Base-by-base conservation (phyloP, 2,329 filamentous ascomycete species). In the Arthrobotrys sphaeroides region DNA sequence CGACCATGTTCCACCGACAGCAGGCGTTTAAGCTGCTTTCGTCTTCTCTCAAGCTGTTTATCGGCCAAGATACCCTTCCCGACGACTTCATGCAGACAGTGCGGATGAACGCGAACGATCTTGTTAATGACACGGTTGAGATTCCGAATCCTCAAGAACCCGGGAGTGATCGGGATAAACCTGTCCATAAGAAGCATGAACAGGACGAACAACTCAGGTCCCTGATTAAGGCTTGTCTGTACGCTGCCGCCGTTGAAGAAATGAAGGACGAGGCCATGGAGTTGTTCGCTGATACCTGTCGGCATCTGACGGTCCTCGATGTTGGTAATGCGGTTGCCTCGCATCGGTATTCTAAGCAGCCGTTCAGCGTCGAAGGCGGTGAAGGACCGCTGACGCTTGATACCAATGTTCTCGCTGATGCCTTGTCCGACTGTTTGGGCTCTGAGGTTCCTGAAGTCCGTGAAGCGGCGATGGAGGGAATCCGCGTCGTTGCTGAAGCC, bases 291-390 rank as follows among this genome's bases (percentile, higher is more conserved):
- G 92, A 95, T 80, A 85, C 97, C 7, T 96, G 93, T 80, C 90
- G 90, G 60, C 96, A 99, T 82, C 94, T 99, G 78, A 91, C 93
- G 1, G 88, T 99, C 47, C 85, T 99, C 28, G 95, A 99, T 82
- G 86, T 99, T 22, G 94, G 94, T 6, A 89, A 90, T 70, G 90
- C 93, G n/a, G 85, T 98, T 33, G 89, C 93, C 18, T 90, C 93
- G 68, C 84, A 91, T 77, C 94, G 94, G 83, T 91, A 94, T 78
- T 88, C 86, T 67, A 88, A 86, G 70, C 92, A 90, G 77, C 88
- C 90, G 0, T 99, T 99, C 80, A 90, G 97, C 80, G 92, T 95
- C 2, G 88, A 89, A 55, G 89, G 90, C 40, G 94, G 95, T 16
- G 95, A 99, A 81, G 95, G 95, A 0, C 91, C 91, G 1, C 86